These are phyloP conservation scores for Penicillium sp. DNA, from an alignment of 2,329 filamentous ascomycete genomes.

Conservation along the genomic window DNA sequence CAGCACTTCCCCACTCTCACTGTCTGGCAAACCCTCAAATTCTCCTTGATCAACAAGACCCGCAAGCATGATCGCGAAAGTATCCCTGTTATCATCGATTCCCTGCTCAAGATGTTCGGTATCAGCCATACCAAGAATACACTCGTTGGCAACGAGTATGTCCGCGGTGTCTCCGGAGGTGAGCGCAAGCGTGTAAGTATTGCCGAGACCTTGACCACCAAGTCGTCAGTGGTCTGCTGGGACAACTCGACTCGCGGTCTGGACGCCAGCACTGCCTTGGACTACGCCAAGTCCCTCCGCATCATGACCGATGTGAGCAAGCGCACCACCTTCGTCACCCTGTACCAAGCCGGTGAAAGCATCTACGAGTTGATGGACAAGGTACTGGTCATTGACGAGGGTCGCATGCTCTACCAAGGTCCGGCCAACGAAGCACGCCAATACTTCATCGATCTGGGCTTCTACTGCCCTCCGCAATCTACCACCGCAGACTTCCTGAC, in stretches of 20 bases:
- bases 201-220: conserved; percentile 72
- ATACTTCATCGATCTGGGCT: conserved; percentile 67
- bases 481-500: conserved; percentile 79
- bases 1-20: conserved; percentile 71
- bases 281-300: conserved; percentile 69
- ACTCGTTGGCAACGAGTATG: conserved; percentile 69
- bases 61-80: conserved; percentile 63
- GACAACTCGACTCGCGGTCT: conserved; percentile 80
- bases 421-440: conserved; percentile 59
- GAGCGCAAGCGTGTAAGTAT: conserved; percentile 79
- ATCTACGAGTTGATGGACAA: conserved; percentile 77
- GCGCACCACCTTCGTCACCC: conserved; percentile 67
- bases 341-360: conserved; percentile 69
- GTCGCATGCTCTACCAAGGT: conserved; percentile 67
- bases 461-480: conserved; percentile 55
- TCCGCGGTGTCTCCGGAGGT: conserved; percentile 73
- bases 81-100: conserved; percentile 67
- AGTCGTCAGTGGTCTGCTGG: conserved; percentile 72
- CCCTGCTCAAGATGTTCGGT: conserved; percentile 73
- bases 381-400: conserved; percentile 72
- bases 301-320: conserved; percentile 75
- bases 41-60: conserved; percentile 73
- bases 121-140: conserved; percentile 75
- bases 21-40: conserved; percentile 74
- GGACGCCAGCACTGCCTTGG: conserved; percentile 74